These are phyloP conservation scores for Microbotryomycetes sp. DNA, from an alignment of 1,284 basidiomycete species.

Conservation along the genomic window DNA sequence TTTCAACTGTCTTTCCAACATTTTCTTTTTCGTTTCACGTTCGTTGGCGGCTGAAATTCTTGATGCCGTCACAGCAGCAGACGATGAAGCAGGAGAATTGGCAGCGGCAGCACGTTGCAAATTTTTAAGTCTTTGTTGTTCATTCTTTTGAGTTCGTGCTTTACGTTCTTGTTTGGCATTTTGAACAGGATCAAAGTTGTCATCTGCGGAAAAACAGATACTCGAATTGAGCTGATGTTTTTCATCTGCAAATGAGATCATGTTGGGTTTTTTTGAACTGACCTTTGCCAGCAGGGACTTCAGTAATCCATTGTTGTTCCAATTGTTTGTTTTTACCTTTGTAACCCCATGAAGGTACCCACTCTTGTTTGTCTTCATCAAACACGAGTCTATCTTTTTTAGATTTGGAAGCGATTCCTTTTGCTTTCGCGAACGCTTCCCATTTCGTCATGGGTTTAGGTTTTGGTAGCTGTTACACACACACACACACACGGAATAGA, in stretches of 20 bases:
- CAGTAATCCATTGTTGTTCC: constrained; percentile 88
- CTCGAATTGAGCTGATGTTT: constrained; percentile 1
- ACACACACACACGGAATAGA: too few relatives aligned
- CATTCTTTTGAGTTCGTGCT: constrained; percentile 74
- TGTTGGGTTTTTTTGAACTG: constrained; percentile 41
- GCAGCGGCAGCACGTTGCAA: constrained; percentile 53
- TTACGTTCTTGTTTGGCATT: constrained; percentile 70
- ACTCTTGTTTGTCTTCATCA: constrained; percentile 91
- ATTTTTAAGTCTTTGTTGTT: constrained; percentile 72
- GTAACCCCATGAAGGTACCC: constrained; percentile 88
- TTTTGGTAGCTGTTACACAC: constrained; percentile 66
- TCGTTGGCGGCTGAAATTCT: constrained; percentile 38
- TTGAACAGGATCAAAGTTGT: constrained; percentile 70
- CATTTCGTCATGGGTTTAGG: constrained; percentile 91
- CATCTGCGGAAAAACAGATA: constrained; percentile 49
- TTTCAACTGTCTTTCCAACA: constrained; percentile 70
- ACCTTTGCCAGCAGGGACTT: constrained; percentile 80
- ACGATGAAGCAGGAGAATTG: constrained; percentile 24
- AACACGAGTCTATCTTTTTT: constrained; percentile 76
- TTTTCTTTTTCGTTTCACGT: constrained; percentile 57
- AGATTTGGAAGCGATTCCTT: constrained; percentile 76
- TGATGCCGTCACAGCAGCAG: constrained; percentile 20
- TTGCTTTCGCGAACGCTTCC: constrained; percentile 90
- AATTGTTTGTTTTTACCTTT: constrained; percentile 82
- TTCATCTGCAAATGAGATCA: constrained; percentile 8